These are phyloP conservation scores for Neurospora tetrasperma DNA, from an alignment of 495 filamentous ascomycete genomes.

Conservation along the genomic window DNA sequence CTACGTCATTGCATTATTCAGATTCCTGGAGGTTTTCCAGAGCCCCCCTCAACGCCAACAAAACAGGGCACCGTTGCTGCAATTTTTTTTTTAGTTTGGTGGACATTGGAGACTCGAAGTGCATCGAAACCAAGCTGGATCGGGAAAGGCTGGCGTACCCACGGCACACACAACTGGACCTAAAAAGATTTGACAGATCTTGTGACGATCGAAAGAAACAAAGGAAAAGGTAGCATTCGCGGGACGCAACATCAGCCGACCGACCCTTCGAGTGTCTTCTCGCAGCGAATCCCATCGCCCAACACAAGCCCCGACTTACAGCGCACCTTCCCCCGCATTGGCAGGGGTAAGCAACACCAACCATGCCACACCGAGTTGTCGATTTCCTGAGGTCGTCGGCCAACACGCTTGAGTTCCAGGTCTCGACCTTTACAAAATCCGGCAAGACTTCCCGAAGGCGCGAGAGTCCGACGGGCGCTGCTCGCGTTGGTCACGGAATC, in stretches of 20 bases:
- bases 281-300: neutral
- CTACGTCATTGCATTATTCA: neutral
- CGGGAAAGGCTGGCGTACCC: neutral
- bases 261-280: neutral
- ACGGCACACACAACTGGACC: neutral
- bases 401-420: slow-evolving; percentile 22
- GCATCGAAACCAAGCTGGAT: neutral
- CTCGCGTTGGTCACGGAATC: slow-evolving; percentile 14
- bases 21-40: neutral
- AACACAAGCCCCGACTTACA: neutral
- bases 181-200: neutral
- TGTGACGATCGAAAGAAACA: slow-evolving; percentile 6
- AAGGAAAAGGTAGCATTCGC: neutral
- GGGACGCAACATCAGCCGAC: neutral
- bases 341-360: slow-evolving; percentile 15
- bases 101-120: slow-evolving; percentile 2
- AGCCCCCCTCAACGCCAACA: neutral
- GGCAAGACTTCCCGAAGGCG: slow-evolving; percentile 12
- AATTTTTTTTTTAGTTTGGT: slow-evolving; percentile 4
- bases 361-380: slow-evolving; percentile 42
- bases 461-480: slow-evolving; percentile 14
- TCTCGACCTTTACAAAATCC: slow-evolving; percentile 20
- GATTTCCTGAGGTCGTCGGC: slow-evolving; percentile 39
- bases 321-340: slow-evolving; percentile 11
- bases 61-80: neutral